phyloP scores from a whole-genome alignment of 2,329 filamentous ascomycete species.

The Akanthomyces lecanii region DNA sequence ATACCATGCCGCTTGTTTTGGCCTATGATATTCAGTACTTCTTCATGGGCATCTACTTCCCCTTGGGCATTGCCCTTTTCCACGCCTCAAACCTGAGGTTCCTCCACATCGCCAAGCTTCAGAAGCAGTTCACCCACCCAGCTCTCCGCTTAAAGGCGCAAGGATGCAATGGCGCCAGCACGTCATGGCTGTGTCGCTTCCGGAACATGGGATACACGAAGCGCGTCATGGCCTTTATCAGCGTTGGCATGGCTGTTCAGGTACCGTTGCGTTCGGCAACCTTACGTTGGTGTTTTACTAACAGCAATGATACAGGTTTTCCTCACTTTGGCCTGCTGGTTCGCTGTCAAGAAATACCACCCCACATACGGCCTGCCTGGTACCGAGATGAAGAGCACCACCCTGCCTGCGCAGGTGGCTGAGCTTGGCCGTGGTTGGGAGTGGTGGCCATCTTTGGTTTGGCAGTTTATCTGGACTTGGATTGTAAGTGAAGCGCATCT shows the following conservation, averaged over 20 bases:
- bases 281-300: background rate
- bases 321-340: conserved; percentile 50
- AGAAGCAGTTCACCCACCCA: conserved; percentile 37
- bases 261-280: conserved; percentile 29
- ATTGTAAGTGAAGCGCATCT: conserved; percentile 28
- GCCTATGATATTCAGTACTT: conserved; percentile 52
- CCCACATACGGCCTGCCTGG: conserved; percentile 43
- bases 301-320: conserved; percentile 37
- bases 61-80: conserved; percentile 54
- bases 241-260: conserved; percentile 45
- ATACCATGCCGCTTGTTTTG: conserved; percentile 34
- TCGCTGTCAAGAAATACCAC: conserved; percentile 56
- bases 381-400: conserved; percentile 29
- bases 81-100: conserved; percentile 53
- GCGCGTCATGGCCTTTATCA: conserved; percentile 42
- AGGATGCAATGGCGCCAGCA: conserved; percentile 27
- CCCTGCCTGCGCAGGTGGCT: conserved; percentile 38
- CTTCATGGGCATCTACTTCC: conserved; percentile 56
- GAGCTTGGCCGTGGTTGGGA: conserved; percentile 50
- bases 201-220: conserved; percentile 34
- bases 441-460: conserved; percentile 55
- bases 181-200: conserved; percentile 32
- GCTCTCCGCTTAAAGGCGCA: conserved; percentile 16
- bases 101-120: conserved; percentile 45
- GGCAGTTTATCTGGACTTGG: conserved; percentile 54